Conservation (phyloP, 108 stramenopile species). For the Skeletonema costatum region DNA sequence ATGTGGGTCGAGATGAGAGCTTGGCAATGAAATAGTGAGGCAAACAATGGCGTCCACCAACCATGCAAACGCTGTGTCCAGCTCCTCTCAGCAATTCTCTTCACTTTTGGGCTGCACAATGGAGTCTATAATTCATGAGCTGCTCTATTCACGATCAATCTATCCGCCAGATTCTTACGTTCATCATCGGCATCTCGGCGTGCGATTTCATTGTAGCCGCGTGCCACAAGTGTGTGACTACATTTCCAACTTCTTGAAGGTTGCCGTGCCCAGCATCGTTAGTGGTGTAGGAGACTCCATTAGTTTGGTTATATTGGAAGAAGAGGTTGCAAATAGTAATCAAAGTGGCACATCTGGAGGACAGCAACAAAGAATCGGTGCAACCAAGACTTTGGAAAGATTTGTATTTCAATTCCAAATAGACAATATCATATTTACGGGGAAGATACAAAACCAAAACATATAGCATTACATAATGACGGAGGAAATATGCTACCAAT, state of each 20-base stretch:
- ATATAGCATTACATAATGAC: slow-evolving; percentile 1
- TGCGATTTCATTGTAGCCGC: slow-evolving; percentile 43
- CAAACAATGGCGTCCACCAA: slow-evolving; percentile 7
- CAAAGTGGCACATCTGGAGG: background rate
- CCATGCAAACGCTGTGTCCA: slow-evolving; percentile 1
- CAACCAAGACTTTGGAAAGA: slow-evolving; percentile 36
- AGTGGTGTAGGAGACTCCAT: slow-evolving; percentile 27
- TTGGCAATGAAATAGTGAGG: too few species aligned
- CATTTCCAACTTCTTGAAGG: slow-evolving; percentile 38
- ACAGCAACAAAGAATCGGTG: slow-evolving; percentile 17
- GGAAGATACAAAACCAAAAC: background rate
- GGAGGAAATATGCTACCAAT: background rate
- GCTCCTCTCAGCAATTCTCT: slow-evolving; percentile 22
- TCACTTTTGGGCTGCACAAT: slow-evolving; percentile 35
- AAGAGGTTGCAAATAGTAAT: slow-evolving; percentile 6
- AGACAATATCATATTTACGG: slow-evolving; percentile 17
- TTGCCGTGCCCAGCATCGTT: slow-evolving; percentile 41
- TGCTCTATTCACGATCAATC: slow-evolving; percentile 44
- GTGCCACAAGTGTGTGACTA: slow-evolving; percentile 44
- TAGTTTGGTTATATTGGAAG: slow-evolving; percentile 46
- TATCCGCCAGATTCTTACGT: slow-evolving; percentile 51
- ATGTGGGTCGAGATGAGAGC: too few species aligned
- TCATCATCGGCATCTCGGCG: slow-evolving; percentile 40
- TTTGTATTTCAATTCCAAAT: slow-evolving; percentile 45
- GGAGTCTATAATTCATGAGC: slow-evolving; percentile 46